Evolutionary conservation across 2,329 filamentous ascomycete species (phyloP).

Genomic region (Amauroascus verrucosus): DNA sequence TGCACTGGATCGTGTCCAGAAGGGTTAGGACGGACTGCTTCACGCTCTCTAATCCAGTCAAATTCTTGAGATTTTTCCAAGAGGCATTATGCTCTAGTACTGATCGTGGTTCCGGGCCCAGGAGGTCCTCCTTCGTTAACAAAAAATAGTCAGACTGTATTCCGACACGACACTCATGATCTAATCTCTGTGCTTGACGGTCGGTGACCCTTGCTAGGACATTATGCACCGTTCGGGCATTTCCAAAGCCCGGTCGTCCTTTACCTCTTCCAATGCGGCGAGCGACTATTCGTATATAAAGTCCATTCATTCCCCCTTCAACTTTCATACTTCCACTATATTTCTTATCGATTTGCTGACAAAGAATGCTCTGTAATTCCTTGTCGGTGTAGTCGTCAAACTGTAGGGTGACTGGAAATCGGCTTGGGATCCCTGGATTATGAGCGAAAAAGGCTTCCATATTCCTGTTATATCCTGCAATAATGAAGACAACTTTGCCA

Average conservation of each 20-base stretch:
- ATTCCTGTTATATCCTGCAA: slow-evolving; percentile 62
- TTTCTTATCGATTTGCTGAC: slow-evolving; percentile 43
- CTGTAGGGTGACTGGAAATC: slow-evolving; percentile 55
- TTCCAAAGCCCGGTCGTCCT: slow-evolving; percentile 59
- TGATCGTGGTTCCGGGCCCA: slow-evolving; percentile 55
- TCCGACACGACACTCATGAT: slow-evolving; percentile 36
- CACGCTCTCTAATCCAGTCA: slow-evolving; percentile 53
- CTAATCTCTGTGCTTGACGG: slow-evolving; percentile 50
- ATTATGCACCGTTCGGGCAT: slow-evolving; percentile 61
- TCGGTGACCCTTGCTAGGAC: slow-evolving; percentile 43
- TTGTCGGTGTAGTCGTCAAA: slow-evolving; percentile 60
- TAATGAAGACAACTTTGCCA: slow-evolving; percentile 59
- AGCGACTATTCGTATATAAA: slow-evolving; percentile 55
- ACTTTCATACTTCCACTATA: slow-evolving; percentile 49
- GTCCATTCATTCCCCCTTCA: slow-evolving; percentile 48
- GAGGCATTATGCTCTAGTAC: slow-evolving; percentile 45
- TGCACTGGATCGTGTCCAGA: slow-evolving; percentile 51
- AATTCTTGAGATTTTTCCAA: slow-evolving; percentile 47
- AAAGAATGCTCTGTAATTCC: slow-evolving; percentile 55
- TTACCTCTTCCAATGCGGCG: slow-evolving; percentile 53
- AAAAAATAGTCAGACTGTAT: slow-evolving; percentile 46
- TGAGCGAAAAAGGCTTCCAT: slow-evolving; percentile 71
- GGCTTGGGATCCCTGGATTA: slow-evolving; percentile 59
- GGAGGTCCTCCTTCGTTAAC: slow-evolving; percentile 57
- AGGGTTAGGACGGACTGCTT: slow-evolving; percentile 52